Evolutionary conservation across 345 rosid genomes (phyloP), one percentile per base, ranked within the genome.

Genomic region (Populus nigra): DNA sequence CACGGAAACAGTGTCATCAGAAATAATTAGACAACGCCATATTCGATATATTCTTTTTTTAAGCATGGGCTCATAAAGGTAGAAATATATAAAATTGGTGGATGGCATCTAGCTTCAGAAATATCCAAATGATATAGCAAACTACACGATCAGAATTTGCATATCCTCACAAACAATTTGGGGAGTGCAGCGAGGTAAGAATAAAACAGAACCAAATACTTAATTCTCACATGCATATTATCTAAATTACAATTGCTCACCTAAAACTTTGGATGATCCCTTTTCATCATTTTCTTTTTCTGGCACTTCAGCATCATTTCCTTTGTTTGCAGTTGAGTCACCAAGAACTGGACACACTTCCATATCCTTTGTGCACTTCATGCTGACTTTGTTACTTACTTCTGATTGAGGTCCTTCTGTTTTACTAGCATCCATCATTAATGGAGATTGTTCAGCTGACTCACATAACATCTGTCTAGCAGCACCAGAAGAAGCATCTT

Each of bases 211-310:
- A 62, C 29, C 43, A 29, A 20, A 43, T 12, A 43, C 2, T 25
- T 43, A 3, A 20, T 69, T 53, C 49, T 61, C 17, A 39, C 36
- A 50, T 41, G 72, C 65, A 33, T 16, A 18, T 11, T 25, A 15
- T n/a, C 70, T 20, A 50, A 65, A 47, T 49, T 31, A 73, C 65
- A 71, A 68, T 39, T 11, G 57, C 67, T 84, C 81, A 93, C 94
- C 97, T 80, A 88, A 77, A 73, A 65, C 79, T 17, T 77, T 76
- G 49, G 74, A 72, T 36, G 76, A 75, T 74, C 75, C 81, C 71
- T 76, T 73, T 65, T 74, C 86, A 73, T 75, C 38, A 76, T 70
- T 85, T 81, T 77, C 88, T 81, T 86, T 75, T 35, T 66, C 73
- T 29, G 75, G 49, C 63, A 63, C 83, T 80, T 73, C 76, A 74